Percentiles rank a stretch among this genome's conserved stretches.
These are phyloP conservation scores for Trichophyton verrucosum DNA, from an alignment of 2,329 filamentous ascomycete genomes.

Conservation along the genomic window DNA sequence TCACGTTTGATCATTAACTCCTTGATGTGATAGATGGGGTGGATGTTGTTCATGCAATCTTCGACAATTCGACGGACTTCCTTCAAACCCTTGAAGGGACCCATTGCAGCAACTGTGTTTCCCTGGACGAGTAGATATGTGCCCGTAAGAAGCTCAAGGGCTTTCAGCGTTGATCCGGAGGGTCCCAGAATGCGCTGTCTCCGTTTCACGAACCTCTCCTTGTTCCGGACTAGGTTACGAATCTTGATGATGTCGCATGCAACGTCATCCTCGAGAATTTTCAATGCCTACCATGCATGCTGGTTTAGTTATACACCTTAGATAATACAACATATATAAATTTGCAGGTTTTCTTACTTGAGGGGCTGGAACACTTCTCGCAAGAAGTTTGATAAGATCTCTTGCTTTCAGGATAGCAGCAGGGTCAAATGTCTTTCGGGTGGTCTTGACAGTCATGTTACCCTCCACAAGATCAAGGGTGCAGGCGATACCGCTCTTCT, in stretches of 20 bases:
- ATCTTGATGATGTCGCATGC: conserved; percentile 97
- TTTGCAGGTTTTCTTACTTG: conserved; percentile 38
- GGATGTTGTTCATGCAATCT: conserved; percentile 94
- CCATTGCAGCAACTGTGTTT: conserved; percentile 88
- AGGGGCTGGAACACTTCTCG: conserved; percentile 80
- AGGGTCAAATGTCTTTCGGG: conserved; percentile 79
- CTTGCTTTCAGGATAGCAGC: conserved; percentile 86
- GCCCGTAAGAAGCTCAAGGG: conserved; percentile 77
- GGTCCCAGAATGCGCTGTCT: conserved; percentile 86
- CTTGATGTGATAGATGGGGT: conserved; percentile 86
- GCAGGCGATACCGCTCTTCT: conserved; percentile 79
- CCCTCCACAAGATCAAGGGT: conserved; percentile 90
- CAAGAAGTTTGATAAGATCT: conserved; percentile 85
- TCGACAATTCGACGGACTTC: conserved; percentile 80
- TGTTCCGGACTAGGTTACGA: conserved; percentile 75
- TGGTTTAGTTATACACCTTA: not conserved
- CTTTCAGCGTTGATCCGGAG: conserved; percentile 83
- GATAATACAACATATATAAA: not conserved
- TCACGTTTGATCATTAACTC: conserved; percentile 90
- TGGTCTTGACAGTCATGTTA: conserved; percentile 93
- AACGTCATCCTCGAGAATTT: conserved; percentile 83
- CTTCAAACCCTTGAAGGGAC: conserved; percentile 83
- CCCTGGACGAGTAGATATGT: conserved; percentile 94
- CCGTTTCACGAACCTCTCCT: conserved; percentile 90
- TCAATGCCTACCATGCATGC: conserved; percentile 48